These are phyloP conservation scores for Pleurotus tuber-regium DNA, from an alignment of 768 basidiomycete species.

Conservation along the genomic window DNA sequence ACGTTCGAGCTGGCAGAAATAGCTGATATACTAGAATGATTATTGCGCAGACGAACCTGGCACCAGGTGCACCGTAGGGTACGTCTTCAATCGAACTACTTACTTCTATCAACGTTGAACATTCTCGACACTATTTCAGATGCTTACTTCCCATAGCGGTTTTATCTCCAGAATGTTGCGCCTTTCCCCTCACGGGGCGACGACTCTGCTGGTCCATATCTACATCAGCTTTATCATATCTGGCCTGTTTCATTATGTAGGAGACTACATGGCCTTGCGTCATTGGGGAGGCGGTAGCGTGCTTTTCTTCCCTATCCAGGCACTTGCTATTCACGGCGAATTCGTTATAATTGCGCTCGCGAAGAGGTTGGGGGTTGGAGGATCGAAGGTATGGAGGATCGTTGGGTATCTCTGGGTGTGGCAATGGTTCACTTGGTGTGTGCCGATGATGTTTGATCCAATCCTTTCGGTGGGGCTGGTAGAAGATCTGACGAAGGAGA, in stretches of 20 bases:
- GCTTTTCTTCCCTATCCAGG: conserved; percentile 26
- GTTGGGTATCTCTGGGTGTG: conserved; percentile 17
- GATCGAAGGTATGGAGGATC: neutral
- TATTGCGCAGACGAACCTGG: conserved; percentile 28
- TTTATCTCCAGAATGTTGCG: conserved; percentile 14
- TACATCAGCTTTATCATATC: conserved; percentile 31
- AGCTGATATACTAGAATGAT: too few species aligned
- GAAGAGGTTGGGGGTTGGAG: conserved; percentile 11
- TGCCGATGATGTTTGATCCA: neutral
- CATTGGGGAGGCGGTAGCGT: conserved; percentile 14
- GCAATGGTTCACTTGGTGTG: conserved; percentile 14
- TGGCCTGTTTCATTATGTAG: conserved; percentile 24
- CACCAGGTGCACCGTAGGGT: conserved; percentile 29
- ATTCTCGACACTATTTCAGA: conserved; percentile 14
- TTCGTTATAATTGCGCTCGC: conserved; percentile 23
- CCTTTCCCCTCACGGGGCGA: conserved; percentile 17
- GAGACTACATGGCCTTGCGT: conserved; percentile 18
- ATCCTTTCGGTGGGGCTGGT: neutral
- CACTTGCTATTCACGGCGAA: conserved; percentile 29
- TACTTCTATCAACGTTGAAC: neutral
- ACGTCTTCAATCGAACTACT: conserved; percentile 2
- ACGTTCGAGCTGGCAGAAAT: too few species aligned
- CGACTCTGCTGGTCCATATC: conserved; percentile 23
- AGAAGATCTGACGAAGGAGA: too few species aligned
- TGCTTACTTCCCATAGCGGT: conserved; percentile 22